Conservation (phyloP, 179 eudicot species). For the Camellia oleifera region DNA sequence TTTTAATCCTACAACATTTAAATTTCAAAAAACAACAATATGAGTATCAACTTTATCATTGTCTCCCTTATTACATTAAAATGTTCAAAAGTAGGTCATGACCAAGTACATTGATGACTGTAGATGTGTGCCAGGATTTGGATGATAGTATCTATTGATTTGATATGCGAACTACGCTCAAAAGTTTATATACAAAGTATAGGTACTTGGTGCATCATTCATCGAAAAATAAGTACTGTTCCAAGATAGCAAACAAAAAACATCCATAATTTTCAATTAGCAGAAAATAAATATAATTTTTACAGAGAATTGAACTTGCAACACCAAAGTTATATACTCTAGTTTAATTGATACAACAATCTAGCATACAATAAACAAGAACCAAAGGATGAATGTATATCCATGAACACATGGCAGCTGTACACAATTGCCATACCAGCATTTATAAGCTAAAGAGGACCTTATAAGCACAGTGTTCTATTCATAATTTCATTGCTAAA, state of each 20-base stretch:
- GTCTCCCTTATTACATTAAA: not conserved
- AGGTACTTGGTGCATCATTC: too few relatives aligned
- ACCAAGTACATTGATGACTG: not conserved
- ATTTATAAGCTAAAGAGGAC: not conserved
- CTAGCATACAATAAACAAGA: too few relatives aligned
- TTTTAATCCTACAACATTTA: slow-evolving; percentile 41
- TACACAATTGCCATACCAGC: not conserved
- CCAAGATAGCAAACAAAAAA: too few relatives aligned
- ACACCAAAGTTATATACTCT: not conserved
- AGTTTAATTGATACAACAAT: too few relatives aligned
- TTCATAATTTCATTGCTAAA: too few relatives aligned
- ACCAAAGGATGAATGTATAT: too few relatives aligned
- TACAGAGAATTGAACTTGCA: not conserved
- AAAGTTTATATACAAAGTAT: too few relatives aligned
- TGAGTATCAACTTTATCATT: not conserved
- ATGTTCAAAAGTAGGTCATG: not conserved
- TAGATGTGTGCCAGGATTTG: not conserved
- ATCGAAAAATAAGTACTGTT: too few relatives aligned
- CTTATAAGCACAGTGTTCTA: not conserved
- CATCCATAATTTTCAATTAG: not conserved
- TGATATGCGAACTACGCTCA: too few relatives aligned
- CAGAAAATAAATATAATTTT: too few relatives aligned
- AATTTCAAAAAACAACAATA: not conserved
- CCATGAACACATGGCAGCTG: not conserved
- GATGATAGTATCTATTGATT: not conserved